Percentiles rank a stretch among this genome's conserved stretches.
Evolutionary conservation across 1,139 yeast species (phyloP).

Genomic region (Taphrina flavorubra): DNA sequence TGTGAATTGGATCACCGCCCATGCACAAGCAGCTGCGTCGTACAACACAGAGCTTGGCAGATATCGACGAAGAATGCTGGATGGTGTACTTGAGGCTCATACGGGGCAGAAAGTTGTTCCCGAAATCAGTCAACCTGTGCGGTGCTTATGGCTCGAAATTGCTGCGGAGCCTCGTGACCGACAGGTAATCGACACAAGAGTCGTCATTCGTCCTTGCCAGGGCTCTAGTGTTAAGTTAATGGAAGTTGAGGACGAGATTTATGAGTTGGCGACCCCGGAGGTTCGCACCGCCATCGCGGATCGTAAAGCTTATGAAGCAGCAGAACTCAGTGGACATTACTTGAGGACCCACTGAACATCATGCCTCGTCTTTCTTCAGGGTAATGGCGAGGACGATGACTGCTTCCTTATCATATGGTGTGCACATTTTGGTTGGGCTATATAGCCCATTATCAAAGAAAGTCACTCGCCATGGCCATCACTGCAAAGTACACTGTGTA

Average conservation of each 20-base stretch:
- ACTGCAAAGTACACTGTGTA: too few species aligned
- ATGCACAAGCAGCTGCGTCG: conserved; percentile 74
- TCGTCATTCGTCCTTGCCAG: conserved; percentile 3
- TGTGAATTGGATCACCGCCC: conserved; percentile 85
- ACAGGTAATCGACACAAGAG: conserved; percentile 1
- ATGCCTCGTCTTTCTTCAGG: too few species aligned
- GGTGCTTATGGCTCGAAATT: conserved; percentile 17
- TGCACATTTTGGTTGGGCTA: too few species aligned
- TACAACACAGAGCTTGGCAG: conserved; percentile 69
- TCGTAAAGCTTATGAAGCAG: conserved; percentile 66
- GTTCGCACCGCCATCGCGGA: conserved; percentile 65
- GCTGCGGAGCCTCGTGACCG: conserved; percentile 6
- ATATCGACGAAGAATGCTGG: conserved; percentile 62
- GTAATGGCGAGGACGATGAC: too few species aligned
- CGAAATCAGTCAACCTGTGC: conserved; percentile 68
- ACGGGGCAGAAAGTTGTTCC: conserved; percentile 81
- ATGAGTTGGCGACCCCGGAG: conserved; percentile 64
- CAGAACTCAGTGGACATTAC: not conserved
- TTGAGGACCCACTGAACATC: not conserved
- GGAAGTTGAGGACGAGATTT: conserved; percentile 63
- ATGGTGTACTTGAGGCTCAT: conserved; percentile 75
- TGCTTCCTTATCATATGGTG: too few species aligned
- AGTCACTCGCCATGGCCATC: too few species aligned
- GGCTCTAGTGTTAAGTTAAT: conserved; percentile 54
- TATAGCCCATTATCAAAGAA: too few species aligned